Conservation (phyloP, 257 asterid species). For the Rehmannia glutinosa region DNA sequence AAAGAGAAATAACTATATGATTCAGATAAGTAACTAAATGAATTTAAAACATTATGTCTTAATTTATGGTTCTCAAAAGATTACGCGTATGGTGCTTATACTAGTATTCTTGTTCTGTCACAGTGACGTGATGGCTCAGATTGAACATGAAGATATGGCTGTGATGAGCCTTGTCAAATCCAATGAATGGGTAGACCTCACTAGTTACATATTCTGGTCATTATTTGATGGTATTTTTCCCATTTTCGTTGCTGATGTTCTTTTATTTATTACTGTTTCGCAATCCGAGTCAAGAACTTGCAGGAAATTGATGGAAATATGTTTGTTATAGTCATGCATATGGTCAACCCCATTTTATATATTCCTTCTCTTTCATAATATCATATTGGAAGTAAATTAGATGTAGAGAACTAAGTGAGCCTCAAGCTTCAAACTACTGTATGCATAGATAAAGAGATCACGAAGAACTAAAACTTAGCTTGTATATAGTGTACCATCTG, state of each 20-base stretch:
- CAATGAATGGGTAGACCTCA: constrained; percentile 64
- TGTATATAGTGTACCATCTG: no score
- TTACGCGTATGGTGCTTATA: constrained; percentile 4
- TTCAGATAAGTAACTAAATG: neutral
- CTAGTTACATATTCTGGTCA: neutral
- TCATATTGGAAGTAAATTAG: neutral
- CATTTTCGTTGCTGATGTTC: neutral
- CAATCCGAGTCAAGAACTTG: no score
- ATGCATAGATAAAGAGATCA: neutral
- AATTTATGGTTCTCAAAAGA: neutral
- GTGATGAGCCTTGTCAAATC: constrained; percentile 53
- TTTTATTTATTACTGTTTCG: no score
- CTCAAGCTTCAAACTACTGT: neutral
- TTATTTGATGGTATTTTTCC: neutral
- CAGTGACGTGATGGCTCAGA: constrained; percentile 68
- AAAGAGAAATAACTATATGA: neutral
- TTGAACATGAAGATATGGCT: constrained; percentile 75
- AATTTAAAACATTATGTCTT: neutral
- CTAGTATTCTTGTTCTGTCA: constrained; percentile 7
- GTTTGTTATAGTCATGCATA: no score
- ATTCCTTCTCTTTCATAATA: no score
- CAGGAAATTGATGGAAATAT: no score
- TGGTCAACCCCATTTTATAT: no score
- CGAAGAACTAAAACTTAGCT: no score
- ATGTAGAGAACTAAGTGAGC: neutral